Evolutionary conservation across 768 basidiomycete species (phyloP), one percentile per base, ranked within the genome.

Genomic region (Suillus hirtellus): DNA sequence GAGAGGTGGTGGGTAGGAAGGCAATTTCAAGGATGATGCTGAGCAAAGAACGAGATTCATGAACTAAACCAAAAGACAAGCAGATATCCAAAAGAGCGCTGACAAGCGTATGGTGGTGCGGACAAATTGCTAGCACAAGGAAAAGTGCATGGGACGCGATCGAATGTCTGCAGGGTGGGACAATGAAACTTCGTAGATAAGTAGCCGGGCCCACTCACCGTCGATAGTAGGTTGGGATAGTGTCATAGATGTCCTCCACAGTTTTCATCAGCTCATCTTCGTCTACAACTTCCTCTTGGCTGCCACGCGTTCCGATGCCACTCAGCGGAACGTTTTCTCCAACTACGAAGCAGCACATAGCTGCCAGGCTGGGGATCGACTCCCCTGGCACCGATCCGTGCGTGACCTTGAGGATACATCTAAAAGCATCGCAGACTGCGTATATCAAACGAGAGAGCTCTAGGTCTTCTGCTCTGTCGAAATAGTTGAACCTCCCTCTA

Each of bases 401-500:
- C 11, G 78, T 77, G 37, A 78, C 81, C 42, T 80, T 67, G 3
- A 82, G 74, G 50, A 87, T 70, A 61, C 85, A 84, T 56, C 76
- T 78, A 72, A 86, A 89, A 59, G 81, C 80, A 64, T 84, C 83
- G n/a, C 83, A 77, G 17, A 88, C 78, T 15, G 82, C 82, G 68
- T 85, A 78, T 10, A 87, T 78, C 37, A 75, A 79, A 43, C 77
- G 77, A 10, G 84, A 79, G 37, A 85, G 74, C 60, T 83, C 79
- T 43, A 79, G 67, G 24, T 73, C 77, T 38, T 77, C 76, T 55
- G 71, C 67, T 50, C 73, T 73, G 59, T 79, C 75, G 4, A 79
- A 69, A 55, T 74, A 72, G 19, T 10, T 35, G 35, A 78, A 67
- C 46, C 75, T 77, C 59, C 70, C 50, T 24, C 54, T 37, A 17